Evolutionary conservation across 495 filamentous ascomycete genomes (phyloP).

Genomic region (Penicillium simplicissimum): DNA sequence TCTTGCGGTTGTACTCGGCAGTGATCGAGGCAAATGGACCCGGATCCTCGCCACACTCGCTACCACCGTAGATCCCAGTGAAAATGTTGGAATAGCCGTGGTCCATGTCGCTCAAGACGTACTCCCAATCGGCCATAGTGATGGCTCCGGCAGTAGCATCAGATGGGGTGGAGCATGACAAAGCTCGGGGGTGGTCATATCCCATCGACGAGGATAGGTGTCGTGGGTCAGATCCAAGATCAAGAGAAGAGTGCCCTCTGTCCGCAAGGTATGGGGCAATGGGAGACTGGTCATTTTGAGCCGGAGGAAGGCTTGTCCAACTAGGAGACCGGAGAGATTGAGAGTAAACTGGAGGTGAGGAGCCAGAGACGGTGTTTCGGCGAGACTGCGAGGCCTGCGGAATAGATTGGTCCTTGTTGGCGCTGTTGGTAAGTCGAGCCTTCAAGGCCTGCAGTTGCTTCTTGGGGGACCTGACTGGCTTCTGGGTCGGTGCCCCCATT

Average conservation of each 20-base stretch:
- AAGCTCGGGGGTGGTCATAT: conserved; percentile 29
- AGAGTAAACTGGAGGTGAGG: conserved; percentile 27
- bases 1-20: conserved; percentile 40
- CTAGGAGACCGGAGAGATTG: conserved; percentile 41
- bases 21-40: conserved; percentile 47
- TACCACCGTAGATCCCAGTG: conserved; percentile 79
- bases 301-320: conserved; percentile 44
- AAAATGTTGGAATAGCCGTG: conserved; percentile 77
- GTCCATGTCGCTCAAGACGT: conserved; percentile 73
- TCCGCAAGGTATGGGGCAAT: conserved; percentile 14
- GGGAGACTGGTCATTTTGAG: conserved; percentile 36
- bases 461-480: conserved; percentile 43
- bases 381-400: conserved; percentile 38
- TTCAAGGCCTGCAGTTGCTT: conserved; percentile 46
- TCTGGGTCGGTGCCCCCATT: conserved; percentile 34
- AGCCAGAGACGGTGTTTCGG: conserved; percentile 41
- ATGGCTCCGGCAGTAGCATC: conserved; percentile 39
- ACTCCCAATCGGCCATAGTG: conserved; percentile 74
- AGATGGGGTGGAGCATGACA: conserved; percentile 37
- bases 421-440: conserved; percentile 34
- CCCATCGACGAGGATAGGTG: conserved; percentile 23
- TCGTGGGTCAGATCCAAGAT: conserved; percentile 21
- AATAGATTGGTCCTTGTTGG: conserved; percentile 21
- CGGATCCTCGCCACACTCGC: conserved; percentile 51
- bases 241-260: conserved; percentile 23